Conservation (phyloP, 2,329 filamentous ascomycete genomes). For the Pseudogymnoascus verrucosus region DNA sequence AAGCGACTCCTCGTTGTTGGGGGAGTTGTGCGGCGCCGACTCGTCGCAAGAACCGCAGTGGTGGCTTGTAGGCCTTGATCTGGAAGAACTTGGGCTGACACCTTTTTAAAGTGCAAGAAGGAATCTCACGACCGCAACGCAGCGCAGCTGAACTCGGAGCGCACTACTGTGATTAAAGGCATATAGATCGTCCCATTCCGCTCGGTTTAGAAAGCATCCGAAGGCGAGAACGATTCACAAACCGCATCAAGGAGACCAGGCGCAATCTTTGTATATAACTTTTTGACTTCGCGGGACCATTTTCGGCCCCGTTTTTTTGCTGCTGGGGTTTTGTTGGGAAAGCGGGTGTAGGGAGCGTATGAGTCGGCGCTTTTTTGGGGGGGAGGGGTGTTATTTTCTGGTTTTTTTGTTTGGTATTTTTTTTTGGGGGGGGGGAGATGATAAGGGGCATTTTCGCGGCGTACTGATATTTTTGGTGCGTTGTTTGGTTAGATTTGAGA, state of each 20-base stretch:
- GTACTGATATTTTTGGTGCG: neutral
- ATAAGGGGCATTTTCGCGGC: neutral
- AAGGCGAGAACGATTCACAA: neutral
- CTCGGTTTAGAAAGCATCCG: neutral
- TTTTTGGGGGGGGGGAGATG: neutral
- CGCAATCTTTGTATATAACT: neutral
- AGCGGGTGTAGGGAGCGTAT: neutral
- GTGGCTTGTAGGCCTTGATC: constrained; percentile 37
- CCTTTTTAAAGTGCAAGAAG: constrained; percentile 68
- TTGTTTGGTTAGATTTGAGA: neutral
- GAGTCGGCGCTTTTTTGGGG: neutral
- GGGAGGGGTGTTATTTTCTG: neutral
- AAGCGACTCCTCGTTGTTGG: neutral
- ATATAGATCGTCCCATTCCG: constrained; percentile 44
- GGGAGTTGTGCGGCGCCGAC: neutral
- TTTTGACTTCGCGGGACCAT: neutral
- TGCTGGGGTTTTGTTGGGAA: neutral
- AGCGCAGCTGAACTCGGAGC: constrained; percentile 82
- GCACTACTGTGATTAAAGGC: constrained; percentile 89
- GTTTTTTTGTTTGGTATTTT: neutral
- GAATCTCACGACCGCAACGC: constrained; percentile 92
- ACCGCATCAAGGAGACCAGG: neutral
- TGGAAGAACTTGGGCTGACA: constrained; percentile 22
- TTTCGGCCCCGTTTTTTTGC: neutral
- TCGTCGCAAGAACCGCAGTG: constrained; percentile 19